Conservation (phyloP, 208 protist species). For the Leishmania martiniquensis region DNA sequence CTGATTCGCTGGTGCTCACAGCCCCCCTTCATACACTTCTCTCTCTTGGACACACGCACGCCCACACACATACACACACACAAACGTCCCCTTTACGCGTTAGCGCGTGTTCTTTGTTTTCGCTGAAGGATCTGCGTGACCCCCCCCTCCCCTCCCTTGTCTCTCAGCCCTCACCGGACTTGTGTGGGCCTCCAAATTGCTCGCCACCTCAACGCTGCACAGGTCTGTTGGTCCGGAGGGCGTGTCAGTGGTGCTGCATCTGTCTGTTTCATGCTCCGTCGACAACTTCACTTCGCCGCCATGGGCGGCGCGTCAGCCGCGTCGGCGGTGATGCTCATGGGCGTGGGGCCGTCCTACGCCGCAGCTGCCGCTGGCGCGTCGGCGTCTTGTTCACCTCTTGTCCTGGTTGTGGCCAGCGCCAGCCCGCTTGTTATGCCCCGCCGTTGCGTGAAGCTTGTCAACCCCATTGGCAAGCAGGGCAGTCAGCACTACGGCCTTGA, state of each 20-base stretch:
- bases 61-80: too few relatives aligned
- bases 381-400: neutral
- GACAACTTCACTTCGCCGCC: slow-evolving; percentile 6
- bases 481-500: slow-evolving; percentile 88
- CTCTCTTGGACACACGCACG: too few relatives aligned
- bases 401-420: neutral
- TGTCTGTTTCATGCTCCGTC: slow-evolving; percentile 20
- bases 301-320: neutral
- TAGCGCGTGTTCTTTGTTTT: neutral
- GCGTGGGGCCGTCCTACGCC: neutral
- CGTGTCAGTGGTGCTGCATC: neutral
- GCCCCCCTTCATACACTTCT: too few relatives aligned
- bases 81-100: neutral
- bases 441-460: slow-evolving; percentile 75
- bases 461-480: slow-evolving; percentile 83
- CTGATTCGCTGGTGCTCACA: too few relatives aligned
- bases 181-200: neutral
- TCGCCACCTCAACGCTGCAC: neutral
- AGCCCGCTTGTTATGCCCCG: slow-evolving; percentile 11
- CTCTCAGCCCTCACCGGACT: neutral
- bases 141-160: too few relatives aligned
- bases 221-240: neutral
- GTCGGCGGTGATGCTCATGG: neutral
- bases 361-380: neutral
- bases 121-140: neutral